Conservation (phyloP, 352 stramenopile species). For the Phytophthora pisi region DNA sequence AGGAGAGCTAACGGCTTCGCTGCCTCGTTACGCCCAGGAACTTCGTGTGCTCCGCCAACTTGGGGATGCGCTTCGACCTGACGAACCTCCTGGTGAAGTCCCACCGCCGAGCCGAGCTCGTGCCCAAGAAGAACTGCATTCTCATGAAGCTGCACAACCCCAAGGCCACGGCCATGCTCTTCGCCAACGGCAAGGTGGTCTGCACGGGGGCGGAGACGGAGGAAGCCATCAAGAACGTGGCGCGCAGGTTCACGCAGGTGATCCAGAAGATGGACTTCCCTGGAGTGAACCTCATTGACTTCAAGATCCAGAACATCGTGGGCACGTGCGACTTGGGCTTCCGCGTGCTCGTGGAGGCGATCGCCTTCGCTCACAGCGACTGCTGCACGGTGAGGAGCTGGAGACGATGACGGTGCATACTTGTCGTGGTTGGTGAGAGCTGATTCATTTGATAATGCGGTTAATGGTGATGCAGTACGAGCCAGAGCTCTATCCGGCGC, state of each 20-base stretch:
- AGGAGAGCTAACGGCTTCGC: conserved; percentile 6
- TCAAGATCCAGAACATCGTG: conserved; percentile 89
- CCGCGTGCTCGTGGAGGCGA: conserved; percentile 80
- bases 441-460: not conserved
- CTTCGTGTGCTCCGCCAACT: conserved; percentile 80
- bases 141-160: conserved; percentile 79
- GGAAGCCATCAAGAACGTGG: conserved; percentile 75
- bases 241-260: conserved; percentile 82
- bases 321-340: conserved; percentile 74
- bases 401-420: not conserved
- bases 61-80: conserved; percentile 84
- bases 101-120: conserved; percentile 71
- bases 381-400: conserved; percentile 62
- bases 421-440: not conserved
- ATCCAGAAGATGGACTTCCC: conserved; percentile 89
- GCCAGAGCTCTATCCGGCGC: conserved; percentile 98
- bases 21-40: conserved; percentile 44
- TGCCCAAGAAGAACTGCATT: conserved; percentile 88
- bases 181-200: conserved; percentile 84
- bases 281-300: conserved; percentile 87
- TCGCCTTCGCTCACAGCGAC: conserved; percentile 78
- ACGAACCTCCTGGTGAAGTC: conserved; percentile 76
- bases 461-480: conserved; percentile 88
- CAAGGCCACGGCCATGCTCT: conserved; percentile 84
- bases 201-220: conserved; percentile 77